phyloP scores from a whole-genome alignment of 148 eudicot genomes.

The Dysphania ambrosioides region DNA sequence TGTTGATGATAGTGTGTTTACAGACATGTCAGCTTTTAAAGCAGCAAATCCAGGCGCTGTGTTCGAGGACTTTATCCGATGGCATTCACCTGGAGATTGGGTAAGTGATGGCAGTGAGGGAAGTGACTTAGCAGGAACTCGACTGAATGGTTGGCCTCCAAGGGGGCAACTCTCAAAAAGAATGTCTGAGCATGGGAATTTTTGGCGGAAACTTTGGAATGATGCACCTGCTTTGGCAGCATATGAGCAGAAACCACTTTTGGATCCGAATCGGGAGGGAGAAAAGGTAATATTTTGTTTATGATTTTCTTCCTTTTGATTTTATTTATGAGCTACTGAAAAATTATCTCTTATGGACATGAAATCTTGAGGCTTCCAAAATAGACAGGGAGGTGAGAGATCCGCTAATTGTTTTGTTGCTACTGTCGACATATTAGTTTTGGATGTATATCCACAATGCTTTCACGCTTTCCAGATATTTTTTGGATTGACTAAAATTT shows the following conservation, averaged over 20 bases:
- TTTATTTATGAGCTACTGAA: background rate
- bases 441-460: background rate
- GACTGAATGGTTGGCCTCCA: constrained; percentile 70
- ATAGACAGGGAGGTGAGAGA: background rate
- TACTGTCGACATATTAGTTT: background rate
- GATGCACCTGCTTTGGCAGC: constrained; percentile 75
- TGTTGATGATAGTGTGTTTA: background rate
- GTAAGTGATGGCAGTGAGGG: constrained; percentile 44
- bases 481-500: constrained; percentile 5
- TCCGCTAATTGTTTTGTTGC: background rate
- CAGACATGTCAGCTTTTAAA: constrained; percentile 97
- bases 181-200: constrained; percentile 86
- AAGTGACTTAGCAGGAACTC: constrained; percentile 25
- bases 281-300: constrained; percentile 59
- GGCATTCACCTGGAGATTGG: constrained; percentile 99
- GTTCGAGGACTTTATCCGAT: constrained; percentile 92
- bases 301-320: background rate
- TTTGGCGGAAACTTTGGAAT: constrained; percentile 91
- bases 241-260: constrained; percentile 86
- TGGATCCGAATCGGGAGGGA: constrained; percentile 91
- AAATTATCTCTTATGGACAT: background rate
- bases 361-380: background rate
- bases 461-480: background rate
- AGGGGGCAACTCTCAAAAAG: constrained; percentile 79
- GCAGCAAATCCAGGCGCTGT: constrained; percentile 96